Percentiles rank a stretch among this genome's conserved stretches.
Conservation (phyloP, 805 yeast species). For the Myxozyma neglecta region DNA sequence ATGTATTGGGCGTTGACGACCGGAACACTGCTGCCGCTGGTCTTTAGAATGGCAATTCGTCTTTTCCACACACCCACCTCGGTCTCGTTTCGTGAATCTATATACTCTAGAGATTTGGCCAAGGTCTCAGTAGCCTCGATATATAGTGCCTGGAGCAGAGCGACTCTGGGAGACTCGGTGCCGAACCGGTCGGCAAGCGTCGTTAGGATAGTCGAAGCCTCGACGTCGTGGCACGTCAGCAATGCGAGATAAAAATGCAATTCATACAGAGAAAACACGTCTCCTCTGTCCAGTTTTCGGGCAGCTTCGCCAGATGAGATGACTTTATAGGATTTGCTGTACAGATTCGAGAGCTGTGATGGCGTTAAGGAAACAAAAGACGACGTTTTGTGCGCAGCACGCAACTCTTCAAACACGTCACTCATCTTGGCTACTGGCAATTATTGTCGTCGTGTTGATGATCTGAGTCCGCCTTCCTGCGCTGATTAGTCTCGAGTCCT, state of each 20-base stretch:
- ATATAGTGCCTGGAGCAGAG: slow-evolving; percentile 55
- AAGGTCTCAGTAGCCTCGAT: slow-evolving; percentile 54
- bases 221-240: slow-evolving; percentile 61
- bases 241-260: slow-evolving; percentile 68
- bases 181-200: slow-evolving; percentile 68
- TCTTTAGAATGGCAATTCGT: slow-evolving; percentile 37
- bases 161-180: slow-evolving; percentile 55
- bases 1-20: slow-evolving; percentile 48
- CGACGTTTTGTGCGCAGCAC: slow-evolving; percentile 16
- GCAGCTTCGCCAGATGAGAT: slow-evolving; percentile 36
- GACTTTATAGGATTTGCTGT: slow-evolving; percentile 11
- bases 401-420: slow-evolving; percentile 12
- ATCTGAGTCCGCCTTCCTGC: too few relatives aligned
- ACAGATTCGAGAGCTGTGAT: slow-evolving; percentile 4
- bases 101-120: slow-evolving; percentile 43
- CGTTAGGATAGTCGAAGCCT: slow-evolving; percentile 67
- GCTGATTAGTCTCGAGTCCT: too few relatives aligned
- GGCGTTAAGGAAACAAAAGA: slow-evolving; percentile 17
- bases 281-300: slow-evolving; percentile 40
- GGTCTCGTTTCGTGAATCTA: slow-evolving; percentile 40
- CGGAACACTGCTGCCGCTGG: slow-evolving; percentile 38
- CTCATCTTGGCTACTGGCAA: slow-evolving; percentile 4
- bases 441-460: background rate
- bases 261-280: slow-evolving; percentile 63
- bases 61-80: slow-evolving; percentile 39